These are phyloP conservation scores for Trichocladium uniseriatum DNA, from an alignment of 495 filamentous ascomycete genomes.

Conservation along the genomic window DNA sequence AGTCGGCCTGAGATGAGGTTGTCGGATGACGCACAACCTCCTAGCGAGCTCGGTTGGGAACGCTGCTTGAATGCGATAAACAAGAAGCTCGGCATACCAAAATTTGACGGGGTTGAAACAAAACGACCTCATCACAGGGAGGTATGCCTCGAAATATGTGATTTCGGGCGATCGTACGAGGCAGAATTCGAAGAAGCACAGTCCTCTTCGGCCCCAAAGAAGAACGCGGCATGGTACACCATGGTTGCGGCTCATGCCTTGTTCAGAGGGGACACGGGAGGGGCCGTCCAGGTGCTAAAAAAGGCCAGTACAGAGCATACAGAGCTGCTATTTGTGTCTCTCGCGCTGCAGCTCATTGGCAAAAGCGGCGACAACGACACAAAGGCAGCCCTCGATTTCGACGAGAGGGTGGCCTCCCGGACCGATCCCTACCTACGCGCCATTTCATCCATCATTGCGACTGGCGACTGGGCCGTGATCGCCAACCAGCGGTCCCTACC, in stretches of 20 bases:
- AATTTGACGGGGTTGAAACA: constrained; percentile 47
- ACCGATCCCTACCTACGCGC: constrained; percentile 81
- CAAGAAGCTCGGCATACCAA: constrained; percentile 32
- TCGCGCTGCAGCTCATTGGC: constrained; percentile 44
- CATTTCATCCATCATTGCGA: constrained; percentile 84
- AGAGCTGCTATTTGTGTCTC: constrained; percentile 43
- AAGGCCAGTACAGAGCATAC: constrained; percentile 39
- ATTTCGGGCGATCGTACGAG: constrained; percentile 51
- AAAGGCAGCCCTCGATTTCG: constrained; percentile 37
- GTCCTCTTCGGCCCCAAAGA: constrained; percentile 42
- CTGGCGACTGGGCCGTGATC: constrained; percentile 77
- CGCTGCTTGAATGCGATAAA: constrained; percentile 38
- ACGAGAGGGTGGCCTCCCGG: constrained; percentile 38
- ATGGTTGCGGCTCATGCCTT: constrained; percentile 73
- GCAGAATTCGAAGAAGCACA: constrained; percentile 44
- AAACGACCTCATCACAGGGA: constrained; percentile 63
- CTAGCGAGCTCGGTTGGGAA: constrained; percentile 42
- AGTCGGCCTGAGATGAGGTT: constrained; percentile 35
- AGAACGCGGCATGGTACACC: constrained; percentile 60
- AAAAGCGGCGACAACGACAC: constrained; percentile 22
- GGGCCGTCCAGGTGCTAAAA: constrained; percentile 44
- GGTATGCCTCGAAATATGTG: constrained; percentile 70
- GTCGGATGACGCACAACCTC: constrained; percentile 28
- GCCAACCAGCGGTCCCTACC: constrained; percentile 74
- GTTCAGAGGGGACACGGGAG: constrained; percentile 58